Evolutionary conservation across 106 monocot species (phyloP).

Genomic region (Acorus gramineus): DNA sequence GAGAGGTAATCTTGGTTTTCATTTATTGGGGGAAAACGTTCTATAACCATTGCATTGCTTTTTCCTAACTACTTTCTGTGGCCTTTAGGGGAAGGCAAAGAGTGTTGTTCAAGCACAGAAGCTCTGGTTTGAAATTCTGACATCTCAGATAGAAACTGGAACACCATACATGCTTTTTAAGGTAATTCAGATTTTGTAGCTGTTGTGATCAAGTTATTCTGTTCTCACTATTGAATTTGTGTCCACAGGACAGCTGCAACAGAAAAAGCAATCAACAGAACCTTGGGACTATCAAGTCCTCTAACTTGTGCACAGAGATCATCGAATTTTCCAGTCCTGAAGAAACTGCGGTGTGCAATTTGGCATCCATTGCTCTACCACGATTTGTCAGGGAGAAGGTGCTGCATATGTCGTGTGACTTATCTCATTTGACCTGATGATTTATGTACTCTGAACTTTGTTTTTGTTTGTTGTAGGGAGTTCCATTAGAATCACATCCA

Average conservation of each 20-base stretch:
- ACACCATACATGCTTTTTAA: conserved; percentile 9
- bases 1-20: not conserved
- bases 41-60: not conserved
- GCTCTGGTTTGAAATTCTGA: conserved; percentile 7
- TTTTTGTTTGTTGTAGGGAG: not conserved
- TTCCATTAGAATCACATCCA: not conserved
- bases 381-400: no score
- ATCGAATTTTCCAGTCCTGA: not conserved
- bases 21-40: not conserved
- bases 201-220: no score
- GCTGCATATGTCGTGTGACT: not conserved
- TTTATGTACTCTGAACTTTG: conserved; percentile 3
- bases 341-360: not conserved
- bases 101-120: not conserved
- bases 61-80: not conserved
- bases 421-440: not conserved
- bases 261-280: conserved; percentile 5
- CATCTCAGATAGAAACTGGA: conserved; percentile 5
- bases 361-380: no score
- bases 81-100: conserved; percentile 5
- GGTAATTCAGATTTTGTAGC: not conserved
- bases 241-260: conserved; percentile 1
- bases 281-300: conserved; percentile 6
- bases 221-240: not conserved
- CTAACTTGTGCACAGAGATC: conserved; percentile 8